Percentiles rank a stretch among this genome's conserved stretches.
phyloP scores from a whole-genome alignment of 2,329 filamentous ascomycete genomes.

The Verruconis gallopava region DNA sequence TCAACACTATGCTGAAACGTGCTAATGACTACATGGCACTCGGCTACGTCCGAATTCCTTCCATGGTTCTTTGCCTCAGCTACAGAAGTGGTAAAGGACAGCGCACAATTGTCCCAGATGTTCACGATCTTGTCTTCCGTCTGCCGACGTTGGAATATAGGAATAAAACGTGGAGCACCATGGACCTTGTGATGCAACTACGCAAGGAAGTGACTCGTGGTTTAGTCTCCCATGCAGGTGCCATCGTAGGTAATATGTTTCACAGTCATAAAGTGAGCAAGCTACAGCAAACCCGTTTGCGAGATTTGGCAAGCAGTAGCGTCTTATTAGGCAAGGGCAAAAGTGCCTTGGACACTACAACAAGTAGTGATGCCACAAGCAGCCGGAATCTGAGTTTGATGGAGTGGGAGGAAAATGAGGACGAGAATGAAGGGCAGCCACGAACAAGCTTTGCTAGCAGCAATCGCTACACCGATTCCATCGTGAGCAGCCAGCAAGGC shows the following conservation, averaged over 20 bases:
- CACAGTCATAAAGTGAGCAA: slow-evolving; percentile 73
- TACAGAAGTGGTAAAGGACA: slow-evolving; percentile 86
- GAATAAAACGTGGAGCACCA: slow-evolving; percentile 98
- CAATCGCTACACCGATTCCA: background rate
- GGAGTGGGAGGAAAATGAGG: background rate
- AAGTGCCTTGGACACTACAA: background rate
- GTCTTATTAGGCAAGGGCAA: slow-evolving; percentile 37
- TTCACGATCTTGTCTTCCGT: slow-evolving; percentile 94
- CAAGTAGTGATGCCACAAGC: background rate
- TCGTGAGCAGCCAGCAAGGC: background rate
- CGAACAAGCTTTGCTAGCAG: background rate
- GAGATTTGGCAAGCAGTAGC: slow-evolving; percentile 71
- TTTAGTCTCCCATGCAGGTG: slow-evolving; percentile 85
- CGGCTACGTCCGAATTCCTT: slow-evolving; percentile 86
- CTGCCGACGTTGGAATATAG: slow-evolving; percentile 89
- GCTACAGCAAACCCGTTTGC: slow-evolving; percentile 63
- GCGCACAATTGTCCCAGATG: slow-evolving; percentile 78
- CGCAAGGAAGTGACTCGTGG: slow-evolving; percentile 93
- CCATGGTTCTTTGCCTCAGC: slow-evolving; percentile 86
- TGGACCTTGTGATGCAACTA: slow-evolving; percentile 80
- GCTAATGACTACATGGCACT: slow-evolving; percentile 97
- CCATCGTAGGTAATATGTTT: slow-evolving; percentile 96
- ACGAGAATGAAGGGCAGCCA: background rate
- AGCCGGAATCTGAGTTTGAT: slow-evolving; percentile 1
- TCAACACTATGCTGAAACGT: slow-evolving; percentile 91